These are phyloP conservation scores for Hypoxylon fuscum DNA, from an alignment of 495 filamentous ascomycete species.

Conservation along the genomic window DNA sequence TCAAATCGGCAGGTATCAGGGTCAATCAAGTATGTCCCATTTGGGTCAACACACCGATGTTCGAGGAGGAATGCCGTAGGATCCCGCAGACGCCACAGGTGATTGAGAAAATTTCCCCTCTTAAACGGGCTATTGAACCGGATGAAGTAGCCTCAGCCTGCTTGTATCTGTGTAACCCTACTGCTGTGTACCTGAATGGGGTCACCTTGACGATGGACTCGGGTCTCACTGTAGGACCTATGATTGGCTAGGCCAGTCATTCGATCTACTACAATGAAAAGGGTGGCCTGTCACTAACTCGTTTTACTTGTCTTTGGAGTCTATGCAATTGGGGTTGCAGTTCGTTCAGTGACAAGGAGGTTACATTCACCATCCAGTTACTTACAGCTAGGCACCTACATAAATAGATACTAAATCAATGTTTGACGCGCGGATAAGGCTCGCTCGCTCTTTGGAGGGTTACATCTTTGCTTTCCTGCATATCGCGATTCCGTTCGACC, in stretches of 20 bases:
- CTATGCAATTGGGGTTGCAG: too few relatives aligned
- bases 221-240: conserved; percentile 37
- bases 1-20: conserved; percentile 23
- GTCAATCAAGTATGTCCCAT: conserved; percentile 41
- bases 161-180: conserved; percentile 33
- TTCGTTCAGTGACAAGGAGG: too few relatives aligned
- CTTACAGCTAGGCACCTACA: too few relatives aligned
- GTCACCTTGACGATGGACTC: conserved; percentile 25
- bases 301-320: too few relatives aligned
- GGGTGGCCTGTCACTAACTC: too few relatives aligned
- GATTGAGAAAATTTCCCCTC: conserved; percentile 10
- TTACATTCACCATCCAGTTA: too few relatives aligned
- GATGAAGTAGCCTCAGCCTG: conserved; percentile 35
- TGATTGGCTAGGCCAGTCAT: conserved; percentile 25
- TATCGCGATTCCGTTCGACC: too few relatives aligned
- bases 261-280: too few relatives aligned
- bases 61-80: conserved; percentile 40
- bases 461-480: too few relatives aligned
- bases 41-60: conserved; percentile 55
- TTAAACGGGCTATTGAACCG: conserved; percentile 23
- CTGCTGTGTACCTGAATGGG: conserved; percentile 23
- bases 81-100: conserved; percentile 14
- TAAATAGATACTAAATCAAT: too few relatives aligned
- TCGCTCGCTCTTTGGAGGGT: too few relatives aligned
- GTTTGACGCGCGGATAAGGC: too few relatives aligned